Base-by-base conservation (phyloP, 2,329 filamentous ascomycete genomes). In the Anthostomella pinea region DNA sequence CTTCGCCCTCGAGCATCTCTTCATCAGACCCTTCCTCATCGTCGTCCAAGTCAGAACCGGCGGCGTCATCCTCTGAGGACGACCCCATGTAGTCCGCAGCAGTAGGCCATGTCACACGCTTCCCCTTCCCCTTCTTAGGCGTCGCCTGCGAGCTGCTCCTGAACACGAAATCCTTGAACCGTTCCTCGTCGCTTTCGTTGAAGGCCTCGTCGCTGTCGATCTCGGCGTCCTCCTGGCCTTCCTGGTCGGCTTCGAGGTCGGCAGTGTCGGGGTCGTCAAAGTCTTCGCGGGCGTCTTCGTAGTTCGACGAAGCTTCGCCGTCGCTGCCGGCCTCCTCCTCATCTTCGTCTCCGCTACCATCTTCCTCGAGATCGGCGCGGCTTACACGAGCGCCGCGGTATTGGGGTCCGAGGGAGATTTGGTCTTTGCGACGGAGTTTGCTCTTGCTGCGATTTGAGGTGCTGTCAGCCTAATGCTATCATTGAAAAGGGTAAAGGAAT, bases 181-280 rank as follows among this genome's bases (percentile, higher is more conserved):
- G 76, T 59, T 94, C 88, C 48, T 87, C 83, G 52, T 97, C 91
- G 48, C 87, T 93, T 36, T 85, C 81, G 3, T 81, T 86, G 56
- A 97, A 82, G 1, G 88, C 91, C 22, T 75, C 65, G 38, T 83
- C 78, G 52, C 78, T 82, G 31, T 76, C 71, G 39, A 83, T 82
- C 47, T 83, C 78, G 18, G 59, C 64, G 40, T 80, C 79, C 27
- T 77, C 74, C 38, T 68, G 67, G 4, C 44, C 45, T 26, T 53
- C 38, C 35, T 71, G 65, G 34, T 80, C 76, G 25, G 66, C 64
- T 30, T 72, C 70, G 8, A 81, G 60, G 41, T 82, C 69, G 0
- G 69, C 70, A 3, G 63, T 61, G 10, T 81, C 75, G 0, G 76
- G 77, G 47, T 83, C 73, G 48, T 73, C 76, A 38, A 70, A 79